Conservation (phyloP, 768 basidiomycete species). For the Collybia sp. region DNA sequence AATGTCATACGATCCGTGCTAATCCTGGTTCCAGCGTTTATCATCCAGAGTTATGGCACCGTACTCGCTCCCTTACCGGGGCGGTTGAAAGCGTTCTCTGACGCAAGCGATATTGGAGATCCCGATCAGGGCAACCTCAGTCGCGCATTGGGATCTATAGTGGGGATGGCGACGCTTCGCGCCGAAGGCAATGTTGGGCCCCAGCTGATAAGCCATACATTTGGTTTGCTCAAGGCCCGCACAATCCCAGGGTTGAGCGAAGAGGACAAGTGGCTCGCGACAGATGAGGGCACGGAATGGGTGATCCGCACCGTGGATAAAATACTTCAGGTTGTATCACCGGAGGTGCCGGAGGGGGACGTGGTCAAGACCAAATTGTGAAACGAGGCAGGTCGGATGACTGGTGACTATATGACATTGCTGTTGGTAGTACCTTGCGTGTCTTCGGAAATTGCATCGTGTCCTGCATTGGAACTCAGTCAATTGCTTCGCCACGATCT, state of each 20-base stretch:
- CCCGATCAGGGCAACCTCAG: conserved; percentile 79
- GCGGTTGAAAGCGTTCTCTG: conserved; percentile 36
- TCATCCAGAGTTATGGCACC: conserved; percentile 81
- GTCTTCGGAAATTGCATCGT: conserved; percentile 36
- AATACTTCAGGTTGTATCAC: conserved; percentile 68
- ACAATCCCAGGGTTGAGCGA: conserved; percentile 50
- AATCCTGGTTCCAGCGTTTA: conserved; percentile 54
- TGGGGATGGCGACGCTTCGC: conserved; percentile 81
- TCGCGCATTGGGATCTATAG: conserved; percentile 77
- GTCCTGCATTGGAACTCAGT: conserved; percentile 28
- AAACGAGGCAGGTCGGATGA: conserved; percentile 34
- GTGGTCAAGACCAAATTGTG: conserved; percentile 60
- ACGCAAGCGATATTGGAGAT: conserved; percentile 36
- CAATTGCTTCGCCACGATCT: conserved; percentile 11
- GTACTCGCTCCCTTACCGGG: conserved; percentile 74
- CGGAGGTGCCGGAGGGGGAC: conserved; percentile 33
- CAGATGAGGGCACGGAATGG: conserved; percentile 88
- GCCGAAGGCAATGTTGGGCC: conserved; percentile 83
- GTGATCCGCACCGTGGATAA: conserved; percentile 79
- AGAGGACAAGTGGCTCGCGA: conserved; percentile 78
- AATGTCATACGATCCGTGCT: conserved; percentile 9
- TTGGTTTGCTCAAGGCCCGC: conserved; percentile 85
- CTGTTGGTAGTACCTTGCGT: too few relatives aligned
- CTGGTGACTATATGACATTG: too few relatives aligned
- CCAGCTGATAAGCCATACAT: conserved; percentile 84